Percentiles rank a stretch among this genome's conserved stretches.
These are phyloP conservation scores for Cyberlindnera subsufficiens DNA, from an alignment of 805 yeast genomes.

Conservation along the genomic window DNA sequence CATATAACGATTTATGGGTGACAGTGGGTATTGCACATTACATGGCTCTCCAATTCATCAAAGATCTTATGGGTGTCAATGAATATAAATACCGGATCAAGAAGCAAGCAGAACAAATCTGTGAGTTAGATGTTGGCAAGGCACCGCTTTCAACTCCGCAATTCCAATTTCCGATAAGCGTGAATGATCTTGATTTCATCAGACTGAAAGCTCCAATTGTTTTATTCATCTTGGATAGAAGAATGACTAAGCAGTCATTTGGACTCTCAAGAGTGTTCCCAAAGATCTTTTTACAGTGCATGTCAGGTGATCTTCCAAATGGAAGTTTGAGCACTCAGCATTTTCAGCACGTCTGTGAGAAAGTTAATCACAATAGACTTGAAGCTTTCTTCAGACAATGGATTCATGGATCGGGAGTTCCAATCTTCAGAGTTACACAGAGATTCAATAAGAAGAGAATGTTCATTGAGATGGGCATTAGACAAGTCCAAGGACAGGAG, in stretches of 20 bases:
- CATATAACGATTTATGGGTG: conserved; percentile 82
- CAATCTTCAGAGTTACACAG: conserved; percentile 83
- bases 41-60: conserved; percentile 72
- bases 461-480: conserved; percentile 89
- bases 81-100: conserved; percentile 73
- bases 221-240: conserved; percentile 72
- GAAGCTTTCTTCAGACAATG: conserved; percentile 88
- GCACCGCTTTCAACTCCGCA: conserved; percentile 76
- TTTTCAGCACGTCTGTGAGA: conserved; percentile 91
- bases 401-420: conserved; percentile 87
- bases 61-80: conserved; percentile 73
- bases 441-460: conserved; percentile 89
- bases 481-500: conserved; percentile 79
- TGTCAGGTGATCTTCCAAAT: conserved; percentile 86
- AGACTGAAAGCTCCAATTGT: conserved; percentile 82
- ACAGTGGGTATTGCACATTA: conserved; percentile 78
- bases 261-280: conserved; percentile 91
- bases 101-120: conserved; percentile 55
- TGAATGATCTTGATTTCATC: conserved; percentile 60
- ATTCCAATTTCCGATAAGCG: conserved; percentile 57
- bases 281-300: conserved; percentile 84
- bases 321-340: conserved; percentile 76
- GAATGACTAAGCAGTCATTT: conserved; percentile 93
- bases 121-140: conserved; percentile 69
- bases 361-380: conserved; percentile 80